phyloP scores from a whole-genome alignment of 305 asterid species.

The Fraxinus xanthoxyloides region DNA sequence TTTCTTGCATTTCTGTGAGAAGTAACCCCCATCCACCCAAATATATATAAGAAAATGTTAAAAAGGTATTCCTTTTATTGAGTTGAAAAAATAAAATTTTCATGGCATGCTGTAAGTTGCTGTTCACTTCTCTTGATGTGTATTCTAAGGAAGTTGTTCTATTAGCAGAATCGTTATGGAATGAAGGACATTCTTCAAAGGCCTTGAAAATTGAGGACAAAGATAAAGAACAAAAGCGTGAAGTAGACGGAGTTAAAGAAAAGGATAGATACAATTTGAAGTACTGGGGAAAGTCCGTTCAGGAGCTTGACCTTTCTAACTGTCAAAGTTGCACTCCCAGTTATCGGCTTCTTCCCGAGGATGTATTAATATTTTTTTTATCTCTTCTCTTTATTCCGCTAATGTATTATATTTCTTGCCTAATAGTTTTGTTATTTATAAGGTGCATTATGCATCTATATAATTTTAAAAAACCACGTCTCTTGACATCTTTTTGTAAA shows the following conservation, averaged over 20 bases:
- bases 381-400: neutral
- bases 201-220: conserved; percentile 65
- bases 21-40: neutral
- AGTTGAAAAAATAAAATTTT: neutral
- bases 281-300: conserved; percentile 95
- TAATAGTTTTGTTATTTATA: neutral
- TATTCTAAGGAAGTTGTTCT: conserved; percentile 30
- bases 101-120: neutral
- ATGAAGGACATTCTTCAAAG: conserved; percentile 77
- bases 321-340: conserved; percentile 94
- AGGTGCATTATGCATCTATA: neutral
- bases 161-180: conserved; percentile 79
- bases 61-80: neutral
- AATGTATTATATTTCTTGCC: neutral
- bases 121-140: conserved; percentile 13
- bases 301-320: conserved; percentile 93
- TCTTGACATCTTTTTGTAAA: neutral
- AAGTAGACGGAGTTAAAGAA: conserved; percentile 73
- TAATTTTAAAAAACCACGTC: neutral
- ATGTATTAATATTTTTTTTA: conserved; percentile 44
- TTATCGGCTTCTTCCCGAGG: conserved; percentile 97
- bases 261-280: conserved; percentile 76
- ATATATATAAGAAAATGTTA: neutral
- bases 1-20: neutral
- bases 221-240: conserved; percentile 77